A percentile compares a stretch with the other conserved stretches of the same genome.
These are phyloP conservation scores for Termitomyces eurrhizus DNA, from an alignment of 768 basidiomycete species.

Conservation along the genomic window DNA sequence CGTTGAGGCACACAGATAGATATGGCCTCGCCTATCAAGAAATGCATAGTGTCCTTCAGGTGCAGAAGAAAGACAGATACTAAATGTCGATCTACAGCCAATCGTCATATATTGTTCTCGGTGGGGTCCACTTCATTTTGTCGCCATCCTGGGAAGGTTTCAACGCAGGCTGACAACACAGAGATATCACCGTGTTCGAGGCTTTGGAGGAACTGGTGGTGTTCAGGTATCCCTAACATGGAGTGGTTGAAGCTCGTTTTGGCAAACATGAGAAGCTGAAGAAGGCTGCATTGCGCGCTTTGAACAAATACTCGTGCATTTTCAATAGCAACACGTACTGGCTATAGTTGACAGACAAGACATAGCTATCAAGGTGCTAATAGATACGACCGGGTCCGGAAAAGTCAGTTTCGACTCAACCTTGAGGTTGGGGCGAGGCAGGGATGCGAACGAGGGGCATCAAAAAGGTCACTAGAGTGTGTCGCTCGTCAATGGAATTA, in stretches of 20 bases:
- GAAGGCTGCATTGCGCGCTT: conserved; percentile 1
- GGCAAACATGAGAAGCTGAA: conserved; percentile 9
- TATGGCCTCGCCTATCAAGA: neutral
- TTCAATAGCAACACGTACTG: conserved; percentile 18
- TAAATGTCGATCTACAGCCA: conserved; percentile 11
- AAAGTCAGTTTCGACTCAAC: conserved; percentile 28
- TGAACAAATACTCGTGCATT: neutral
- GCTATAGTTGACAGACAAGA: conserved; percentile 24
- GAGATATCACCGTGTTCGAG: conserved; percentile 9
- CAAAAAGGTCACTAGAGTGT: conserved; percentile 14
- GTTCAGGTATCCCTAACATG: neutral
- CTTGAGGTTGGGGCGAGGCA: conserved; percentile 11
- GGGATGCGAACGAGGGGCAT: conserved; percentile 26
- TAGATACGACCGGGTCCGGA: conserved; percentile 20
- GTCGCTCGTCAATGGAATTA: neutral
- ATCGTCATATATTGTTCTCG: conserved; percentile 9
- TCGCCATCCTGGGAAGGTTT: neutral
- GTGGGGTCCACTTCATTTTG: neutral
- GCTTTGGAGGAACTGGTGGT: conserved; percentile 1
- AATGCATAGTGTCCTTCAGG: no score
- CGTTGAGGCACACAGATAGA: neutral
- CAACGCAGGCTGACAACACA: conserved; percentile 3
- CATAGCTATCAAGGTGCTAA: conserved; percentile 22
- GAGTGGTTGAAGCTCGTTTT: conserved; percentile 6
- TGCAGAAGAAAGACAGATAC: neutral